Base-by-base conservation (phyloP, 2,329 filamentous ascomycete genomes). In the Xenosphaeropsis pyriputrescens region DNA sequence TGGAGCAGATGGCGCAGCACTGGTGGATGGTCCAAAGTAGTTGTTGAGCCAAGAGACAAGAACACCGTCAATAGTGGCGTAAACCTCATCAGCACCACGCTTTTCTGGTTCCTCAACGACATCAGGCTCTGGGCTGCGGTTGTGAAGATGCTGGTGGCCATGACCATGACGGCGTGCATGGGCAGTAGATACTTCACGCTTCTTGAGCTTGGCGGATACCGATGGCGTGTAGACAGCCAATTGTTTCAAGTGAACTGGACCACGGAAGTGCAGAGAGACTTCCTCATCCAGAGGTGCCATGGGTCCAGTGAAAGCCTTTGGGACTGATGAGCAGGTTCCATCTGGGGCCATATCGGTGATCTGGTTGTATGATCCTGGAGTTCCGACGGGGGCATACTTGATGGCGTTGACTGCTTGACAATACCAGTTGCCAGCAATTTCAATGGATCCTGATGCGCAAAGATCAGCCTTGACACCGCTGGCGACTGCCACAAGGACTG, bases 231-330 rank as follows among this genome's bases (percentile, higher is more conserved):
- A 88, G 39, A 76, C 75, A 9, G 79, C 82, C 39, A 85, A 65
- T 46, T 82, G 68, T 51, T 73, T 74, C 22, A 88, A 53, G 30
- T 69, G 59, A 47, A 83, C 55, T 1, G 82, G 81, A 3, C 82
- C 83, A 47, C 81, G 76, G 51, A 86, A 66, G 54, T 85, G 77
- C 43, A 84, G 57, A 1, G 79, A 83, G 19, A 86, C 80, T 60
- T 80, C 79, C 53, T 81, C 75, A 43, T 81, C 67, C 26, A 85
- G 64, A 6, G 82, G 81, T 18, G 77, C 70, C 37, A 84, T 60
- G 31, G 68, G 62, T 12, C 80, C 79, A 9, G 58, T 63, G 50
- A 75, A 85, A 1, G 55, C 40, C 42, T 68, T 59, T 13, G 65
- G 58, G 29, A 63, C 54, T 44, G 64, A 72, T 6, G 58, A 48